phyloP scores from a whole-genome alignment of 2,329 filamentous ascomycete genomes.

The Ceratocystis papillata region DNA sequence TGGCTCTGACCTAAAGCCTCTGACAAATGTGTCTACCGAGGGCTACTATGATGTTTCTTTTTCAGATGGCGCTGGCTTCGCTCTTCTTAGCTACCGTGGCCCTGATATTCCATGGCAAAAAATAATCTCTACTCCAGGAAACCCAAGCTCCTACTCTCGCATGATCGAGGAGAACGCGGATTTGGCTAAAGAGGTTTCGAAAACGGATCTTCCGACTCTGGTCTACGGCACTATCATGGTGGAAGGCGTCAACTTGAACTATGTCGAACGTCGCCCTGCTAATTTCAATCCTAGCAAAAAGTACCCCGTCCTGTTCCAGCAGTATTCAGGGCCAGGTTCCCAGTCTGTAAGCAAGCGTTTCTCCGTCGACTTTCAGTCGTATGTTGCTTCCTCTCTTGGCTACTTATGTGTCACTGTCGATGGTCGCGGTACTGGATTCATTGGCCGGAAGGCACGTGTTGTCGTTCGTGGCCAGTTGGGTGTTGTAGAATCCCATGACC shows the following conservation, averaged over 20 bases:
- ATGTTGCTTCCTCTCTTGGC: slow-evolving; percentile 70
- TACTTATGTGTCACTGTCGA: slow-evolving; percentile 95
- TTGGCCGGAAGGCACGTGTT: slow-evolving; percentile 73
- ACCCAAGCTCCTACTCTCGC: slow-evolving; percentile 52
- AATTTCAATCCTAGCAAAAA: slow-evolving; percentile 74
- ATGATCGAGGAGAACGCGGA: slow-evolving; percentile 66
- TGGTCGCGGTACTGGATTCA: slow-evolving; percentile 82
- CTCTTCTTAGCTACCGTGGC: slow-evolving; percentile 71
- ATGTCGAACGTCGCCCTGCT: slow-evolving; percentile 75
- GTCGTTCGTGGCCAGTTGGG: slow-evolving; percentile 76
- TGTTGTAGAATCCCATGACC: slow-evolving; percentile 73
- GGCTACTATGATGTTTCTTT: slow-evolving; percentile 78
- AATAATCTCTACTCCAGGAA: slow-evolving; percentile 71
- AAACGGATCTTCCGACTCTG: slow-evolving; percentile 71
- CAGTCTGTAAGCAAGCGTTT: slow-evolving; percentile 77
- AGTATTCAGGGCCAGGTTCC: slow-evolving; percentile 91
- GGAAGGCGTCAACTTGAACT: slow-evolving; percentile 60
- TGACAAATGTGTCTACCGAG: slow-evolving; percentile 63
- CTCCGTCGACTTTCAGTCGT: slow-evolving; percentile 77
- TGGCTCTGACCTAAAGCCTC: slow-evolving; percentile 57
- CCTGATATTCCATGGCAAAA: slow-evolving; percentile 85
- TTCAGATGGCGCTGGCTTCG: slow-evolving; percentile 70
- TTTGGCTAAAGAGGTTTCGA: slow-evolving; percentile 57
- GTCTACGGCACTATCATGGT: slow-evolving; percentile 78
- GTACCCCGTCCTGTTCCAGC: slow-evolving; percentile 88